Base-by-base conservation (phyloP, 2,329 filamentous ascomycete species). In the Calcarisporium arbuscula region DNA sequence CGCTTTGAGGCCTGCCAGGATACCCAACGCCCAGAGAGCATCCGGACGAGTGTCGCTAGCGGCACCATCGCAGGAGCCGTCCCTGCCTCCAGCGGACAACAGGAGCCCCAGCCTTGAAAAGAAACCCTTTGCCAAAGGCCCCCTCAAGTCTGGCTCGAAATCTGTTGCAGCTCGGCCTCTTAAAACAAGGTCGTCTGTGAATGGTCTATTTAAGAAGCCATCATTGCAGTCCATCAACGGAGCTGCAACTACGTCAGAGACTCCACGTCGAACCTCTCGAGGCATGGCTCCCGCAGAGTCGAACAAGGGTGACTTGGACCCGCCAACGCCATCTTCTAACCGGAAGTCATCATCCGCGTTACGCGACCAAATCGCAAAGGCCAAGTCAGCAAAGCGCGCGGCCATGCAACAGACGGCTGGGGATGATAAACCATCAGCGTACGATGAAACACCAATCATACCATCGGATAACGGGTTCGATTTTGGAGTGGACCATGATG, bases 341-440 rank as follows among this genome's bases (percentile, higher is more conserved):
- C 57, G 62, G 25, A 92, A 85, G 48, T 88, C 88, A 0, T 95
- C 90, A 1, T 68, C 74, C 12, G 81, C 88, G 1, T 63, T 98
- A 11, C 78, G 92, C 21, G 87, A 95, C 33, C 89, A 92, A 35
- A 95, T 96, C 43, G 87, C 89, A 23, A 90, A 89, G 49, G 90
- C 92, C 1, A 94, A 90, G 53, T 88, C 88, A 3, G 85, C 87
- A 3, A 82, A 77, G 37, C 74, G 78, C 42, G 79, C 74, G 9
- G 63, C 65, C 4, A 52, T 59, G 21, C 60, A 54, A 28, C 59
- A 64, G 29, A 44, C 49, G 7, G 45, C 58, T 7, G 49, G 40
- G 4, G 39, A 30, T 8, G 40, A 28, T 8, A 17, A 29, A 9
- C 2, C 34, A 12, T 28, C 45, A 4, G 27, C 20, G 1, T 40